Conservation (phyloP, 2,329 filamentous ascomycete genomes). For the Orbilia javanica region DNA sequence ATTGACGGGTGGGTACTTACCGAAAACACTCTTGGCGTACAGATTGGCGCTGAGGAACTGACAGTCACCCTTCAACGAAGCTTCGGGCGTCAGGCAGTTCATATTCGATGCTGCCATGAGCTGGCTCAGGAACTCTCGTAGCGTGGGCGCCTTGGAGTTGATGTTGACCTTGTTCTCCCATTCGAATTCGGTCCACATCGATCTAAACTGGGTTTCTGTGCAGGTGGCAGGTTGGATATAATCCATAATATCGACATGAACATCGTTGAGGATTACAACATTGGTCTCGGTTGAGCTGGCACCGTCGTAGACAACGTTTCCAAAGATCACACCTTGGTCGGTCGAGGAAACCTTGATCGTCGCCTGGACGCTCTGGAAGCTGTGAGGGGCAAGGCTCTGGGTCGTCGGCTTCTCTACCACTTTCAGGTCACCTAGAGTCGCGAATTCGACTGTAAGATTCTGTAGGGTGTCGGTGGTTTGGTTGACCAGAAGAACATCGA, state of each 20-base stretch:
- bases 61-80: constrained; percentile 95
- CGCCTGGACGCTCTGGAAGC: constrained; percentile 98
- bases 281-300: constrained; percentile 91
- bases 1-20: constrained; percentile 72
- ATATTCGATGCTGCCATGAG: constrained; percentile 99
- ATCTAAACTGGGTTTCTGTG: constrained; percentile 97
- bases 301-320: constrained; percentile 97
- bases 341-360: constrained; percentile 99
- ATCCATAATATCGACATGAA: constrained; percentile 99
- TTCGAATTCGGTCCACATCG: constrained; percentile 99
- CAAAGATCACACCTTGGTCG: constrained; percentile 98
- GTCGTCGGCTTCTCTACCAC: constrained; percentile 96
- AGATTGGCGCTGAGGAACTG: constrained; percentile 97
- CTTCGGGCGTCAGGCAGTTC: constrained; percentile 96
- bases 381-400: constrained; percentile 92
- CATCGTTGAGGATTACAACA: constrained; percentile 96
- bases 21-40: constrained; percentile 96
- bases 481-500: constrained; percentile 96
- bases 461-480: constrained; percentile 96
- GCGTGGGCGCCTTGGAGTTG: constrained; percentile 92
- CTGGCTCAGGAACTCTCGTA: constrained; percentile 91
- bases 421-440: constrained; percentile 96
- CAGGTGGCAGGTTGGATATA: constrained; percentile 95
- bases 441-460: constrained; percentile 97
- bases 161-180: constrained; percentile 99